phyloP scores from a whole-genome alignment of 73 alveolate genomes.

The Uronychia setigera region DNA sequence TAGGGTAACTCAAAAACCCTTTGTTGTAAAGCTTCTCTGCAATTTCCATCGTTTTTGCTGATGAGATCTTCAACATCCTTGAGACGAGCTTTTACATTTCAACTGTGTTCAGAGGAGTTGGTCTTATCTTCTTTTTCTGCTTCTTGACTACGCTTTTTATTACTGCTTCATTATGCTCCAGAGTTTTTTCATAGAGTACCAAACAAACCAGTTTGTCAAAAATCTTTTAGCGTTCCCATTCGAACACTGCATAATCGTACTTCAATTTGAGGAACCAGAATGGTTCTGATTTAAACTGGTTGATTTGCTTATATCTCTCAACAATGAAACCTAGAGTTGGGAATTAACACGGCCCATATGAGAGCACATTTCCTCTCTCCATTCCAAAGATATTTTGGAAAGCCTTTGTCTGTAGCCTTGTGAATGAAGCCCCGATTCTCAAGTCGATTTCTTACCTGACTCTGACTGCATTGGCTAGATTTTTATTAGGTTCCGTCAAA shows the following conservation, averaged over 20 bases:
- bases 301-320: conserved; percentile 89
- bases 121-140: conserved; percentile 61
- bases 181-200: conserved; percentile 70
- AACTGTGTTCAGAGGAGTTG: conserved; percentile 95
- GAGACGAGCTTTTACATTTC: conserved; percentile 93
- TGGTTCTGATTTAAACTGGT: conserved; percentile 94
- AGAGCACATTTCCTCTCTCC: conserved; percentile 50
- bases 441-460: conserved; percentile 95
- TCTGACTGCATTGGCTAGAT: conserved; percentile 97
- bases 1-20: conserved; percentile 98
- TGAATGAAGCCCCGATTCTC: conserved; percentile 98
- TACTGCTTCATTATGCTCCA: conserved; percentile 63
- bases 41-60: conserved; percentile 94
- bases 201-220: conserved; percentile 78
- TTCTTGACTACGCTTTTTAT: conserved; percentile 30
- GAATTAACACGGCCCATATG: conserved; percentile 99
- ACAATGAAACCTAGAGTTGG: conserved; percentile 99
- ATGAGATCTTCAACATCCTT: conserved; percentile 86
- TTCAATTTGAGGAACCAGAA: conserved; percentile 93
- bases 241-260: conserved; percentile 63
- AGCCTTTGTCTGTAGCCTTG: conserved; percentile 91
- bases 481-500: conserved; percentile 90
- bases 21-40: conserved; percentile 97
- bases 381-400: conserved; percentile 68
- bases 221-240: conserved; percentile 85